These are phyloP conservation scores for Calonectria pteridis DNA, from an alignment of 2,329 filamentous ascomycete genomes.

Conservation along the genomic window DNA sequence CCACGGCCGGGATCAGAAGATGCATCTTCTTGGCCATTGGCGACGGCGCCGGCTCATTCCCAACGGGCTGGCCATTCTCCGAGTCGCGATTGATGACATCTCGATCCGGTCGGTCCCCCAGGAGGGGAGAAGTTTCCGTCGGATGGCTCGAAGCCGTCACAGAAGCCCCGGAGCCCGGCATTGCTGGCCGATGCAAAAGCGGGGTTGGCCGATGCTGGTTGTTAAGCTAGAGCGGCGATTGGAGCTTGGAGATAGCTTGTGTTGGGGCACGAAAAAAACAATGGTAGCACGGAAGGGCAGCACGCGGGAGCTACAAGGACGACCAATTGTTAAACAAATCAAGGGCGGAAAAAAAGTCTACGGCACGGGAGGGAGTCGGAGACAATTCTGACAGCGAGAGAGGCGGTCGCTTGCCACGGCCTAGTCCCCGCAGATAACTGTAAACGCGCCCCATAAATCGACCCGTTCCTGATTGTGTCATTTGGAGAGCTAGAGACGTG, in stretches of 20 bases:
- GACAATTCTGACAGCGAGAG: constrained; percentile 32
- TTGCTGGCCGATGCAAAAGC: constrained; percentile 14
- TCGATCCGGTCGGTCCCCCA: constrained; percentile 28
- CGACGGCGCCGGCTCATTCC: constrained; percentile 17
- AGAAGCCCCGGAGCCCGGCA: constrained; percentile 26
- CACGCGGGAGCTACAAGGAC: neutral
- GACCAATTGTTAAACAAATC: neutral
- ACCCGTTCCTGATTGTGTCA: constrained; percentile 28
- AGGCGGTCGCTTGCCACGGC: constrained; percentile 14
- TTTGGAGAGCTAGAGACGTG: constrained; percentile 17
- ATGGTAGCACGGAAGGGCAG: neutral
- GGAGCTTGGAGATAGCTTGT: neutral
- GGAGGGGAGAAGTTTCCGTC: constrained; percentile 46
- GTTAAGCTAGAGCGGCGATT: neutral
- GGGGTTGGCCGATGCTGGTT: constrained; percentile 4
- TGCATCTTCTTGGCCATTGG: constrained; percentile 52
- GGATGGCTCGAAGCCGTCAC: constrained; percentile 6
- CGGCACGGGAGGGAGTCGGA: constrained; percentile 8
- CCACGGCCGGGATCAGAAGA: constrained; percentile 52
- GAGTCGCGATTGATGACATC: constrained; percentile 16
- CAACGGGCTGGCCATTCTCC: constrained; percentile 27
- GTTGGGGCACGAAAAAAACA: neutral
- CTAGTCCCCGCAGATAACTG: constrained; percentile 12
- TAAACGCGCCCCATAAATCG: neutral
- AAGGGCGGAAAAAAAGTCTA: neutral